These are phyloP conservation scores for Ustilago trichophora DNA, from an alignment of 1,284 basidiomycete species.

Conservation along the genomic window DNA sequence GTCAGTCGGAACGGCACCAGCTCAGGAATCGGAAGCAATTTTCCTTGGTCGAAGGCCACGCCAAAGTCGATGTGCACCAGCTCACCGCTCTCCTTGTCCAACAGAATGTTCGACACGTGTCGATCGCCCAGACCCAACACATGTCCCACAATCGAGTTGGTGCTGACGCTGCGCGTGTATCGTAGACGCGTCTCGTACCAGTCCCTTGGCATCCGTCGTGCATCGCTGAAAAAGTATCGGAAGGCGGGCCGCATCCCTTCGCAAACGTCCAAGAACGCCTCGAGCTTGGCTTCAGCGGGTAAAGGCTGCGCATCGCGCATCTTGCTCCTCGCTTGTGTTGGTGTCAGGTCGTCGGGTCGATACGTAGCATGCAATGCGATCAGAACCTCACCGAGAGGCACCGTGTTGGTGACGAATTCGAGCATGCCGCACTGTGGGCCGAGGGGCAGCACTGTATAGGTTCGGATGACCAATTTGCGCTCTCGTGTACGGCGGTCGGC, in stretches of 20 bases:
- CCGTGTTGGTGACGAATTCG: slow-evolving; percentile 88
- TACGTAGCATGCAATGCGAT: slow-evolving; percentile 71
- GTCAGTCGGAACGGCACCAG: slow-evolving; percentile 94
- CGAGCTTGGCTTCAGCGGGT: slow-evolving; percentile 38
- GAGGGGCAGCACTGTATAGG: slow-evolving; percentile 89
- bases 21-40: slow-evolving; percentile 82
- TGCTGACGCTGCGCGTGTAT: slow-evolving; percentile 90
- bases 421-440: slow-evolving; percentile 83
- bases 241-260: slow-evolving; percentile 82
- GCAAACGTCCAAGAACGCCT: slow-evolving; percentile 72
- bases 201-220: slow-evolving; percentile 82
- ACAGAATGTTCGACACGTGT: slow-evolving; percentile 89
- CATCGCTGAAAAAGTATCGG: slow-evolving; percentile 92
- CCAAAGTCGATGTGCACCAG: slow-evolving; percentile 94
- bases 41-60: slow-evolving; percentile 94
- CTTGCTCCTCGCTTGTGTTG: slow-evolving; percentile 39
- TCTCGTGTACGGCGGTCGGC: slow-evolving; percentile 79
- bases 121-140: slow-evolving; percentile 92
- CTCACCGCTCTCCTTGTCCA: slow-evolving; percentile 85
- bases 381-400: slow-evolving; percentile 76
- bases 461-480: slow-evolving; percentile 79
- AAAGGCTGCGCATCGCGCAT: slow-evolving; percentile 28
- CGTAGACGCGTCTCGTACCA: slow-evolving; percentile 94
- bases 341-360: slow-evolving; percentile 34
- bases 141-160: slow-evolving; percentile 92